These are phyloP conservation scores for Hericium rajendrae DNA, from an alignment of 768 basidiomycete genomes.

Conservation along the genomic window DNA sequence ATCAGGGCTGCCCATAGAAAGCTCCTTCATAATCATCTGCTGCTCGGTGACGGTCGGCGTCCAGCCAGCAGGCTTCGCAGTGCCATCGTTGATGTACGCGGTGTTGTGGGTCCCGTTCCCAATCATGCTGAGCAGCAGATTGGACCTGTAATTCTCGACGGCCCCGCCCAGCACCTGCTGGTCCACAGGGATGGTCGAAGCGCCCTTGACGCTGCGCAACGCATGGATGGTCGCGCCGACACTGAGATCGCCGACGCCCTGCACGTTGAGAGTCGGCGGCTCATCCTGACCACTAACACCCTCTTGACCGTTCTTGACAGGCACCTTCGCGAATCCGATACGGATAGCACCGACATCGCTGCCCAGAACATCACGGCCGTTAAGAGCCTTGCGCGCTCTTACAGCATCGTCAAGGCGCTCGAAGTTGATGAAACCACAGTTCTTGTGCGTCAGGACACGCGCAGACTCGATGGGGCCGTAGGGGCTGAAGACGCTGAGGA, in stretches of 20 bases:
- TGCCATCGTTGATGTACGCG: conserved; percentile 44
- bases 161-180: conserved; percentile 87
- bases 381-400: conserved; percentile 88
- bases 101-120: conserved; percentile 59
- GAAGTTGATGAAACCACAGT: conserved; percentile 96
- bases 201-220: conserved; percentile 83
- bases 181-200: conserved; percentile 82
- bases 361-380: conserved; percentile 92
- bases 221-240: conserved; percentile 86
- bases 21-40: conserved; percentile 94
- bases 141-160: conserved; percentile 92
- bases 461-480: conserved; percentile 98
- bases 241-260: conserved; percentile 77
- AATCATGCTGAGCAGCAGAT: conserved; percentile 84
- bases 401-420: conserved; percentile 96
- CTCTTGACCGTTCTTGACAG: conserved; percentile 78
- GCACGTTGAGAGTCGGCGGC: conserved; percentile 53
- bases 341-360: conserved; percentile 95
- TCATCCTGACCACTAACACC: conserved; percentile 52
- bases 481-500: conserved; percentile 92
- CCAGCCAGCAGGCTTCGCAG: conserved; percentile 58
- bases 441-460: conserved; percentile 92
- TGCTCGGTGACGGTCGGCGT: conserved; percentile 78
- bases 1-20: conserved; percentile 66
- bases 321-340: conserved; percentile 95